phyloP scores from a whole-genome alignment of 192 early-diverging fungal species.

The Pilaira anomala region DNA sequence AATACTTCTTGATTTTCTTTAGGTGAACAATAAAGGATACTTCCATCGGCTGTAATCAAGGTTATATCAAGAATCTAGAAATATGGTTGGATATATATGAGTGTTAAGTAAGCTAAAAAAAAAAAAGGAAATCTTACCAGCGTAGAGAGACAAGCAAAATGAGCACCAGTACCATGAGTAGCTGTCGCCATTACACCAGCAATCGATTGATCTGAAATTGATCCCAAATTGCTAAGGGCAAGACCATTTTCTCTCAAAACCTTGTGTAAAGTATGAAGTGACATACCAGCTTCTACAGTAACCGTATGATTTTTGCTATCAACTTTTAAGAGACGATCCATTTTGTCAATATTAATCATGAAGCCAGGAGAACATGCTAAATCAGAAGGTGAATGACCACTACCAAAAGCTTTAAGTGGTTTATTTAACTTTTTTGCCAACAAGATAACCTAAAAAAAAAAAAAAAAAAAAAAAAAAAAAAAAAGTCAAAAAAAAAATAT shows the following conservation, averaged over 20 bases:
- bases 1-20: constrained; percentile 50
- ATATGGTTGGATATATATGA: background rate
- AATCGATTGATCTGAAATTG: constrained; percentile 72
- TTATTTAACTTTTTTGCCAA: constrained; percentile 42
- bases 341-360: constrained; percentile 68
- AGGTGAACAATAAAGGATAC: constrained; percentile 49
- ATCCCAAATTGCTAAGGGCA: constrained; percentile 67
- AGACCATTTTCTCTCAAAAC: constrained; percentile 51
- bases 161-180: constrained; percentile 68
- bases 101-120: background rate
- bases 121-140: constrained; percentile 38
- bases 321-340: constrained; percentile 52
- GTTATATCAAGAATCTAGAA: constrained; percentile 52
- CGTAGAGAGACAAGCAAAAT: constrained; percentile 56
- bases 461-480: constrained; percentile 8
- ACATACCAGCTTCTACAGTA: constrained; percentile 66
- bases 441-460: constrained; percentile 43
- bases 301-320: constrained; percentile 46
- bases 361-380: constrained; percentile 61
- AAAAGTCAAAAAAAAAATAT: background rate
- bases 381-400: constrained; percentile 76
- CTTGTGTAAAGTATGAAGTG: constrained; percentile 57
- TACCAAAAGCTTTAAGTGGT: constrained; percentile 60
- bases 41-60: constrained; percentile 56
- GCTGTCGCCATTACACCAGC: constrained; percentile 73